Conservation (phyloP, 2,329 filamentous ascomycete species). For the Penicillium sclerotiorum region DNA sequence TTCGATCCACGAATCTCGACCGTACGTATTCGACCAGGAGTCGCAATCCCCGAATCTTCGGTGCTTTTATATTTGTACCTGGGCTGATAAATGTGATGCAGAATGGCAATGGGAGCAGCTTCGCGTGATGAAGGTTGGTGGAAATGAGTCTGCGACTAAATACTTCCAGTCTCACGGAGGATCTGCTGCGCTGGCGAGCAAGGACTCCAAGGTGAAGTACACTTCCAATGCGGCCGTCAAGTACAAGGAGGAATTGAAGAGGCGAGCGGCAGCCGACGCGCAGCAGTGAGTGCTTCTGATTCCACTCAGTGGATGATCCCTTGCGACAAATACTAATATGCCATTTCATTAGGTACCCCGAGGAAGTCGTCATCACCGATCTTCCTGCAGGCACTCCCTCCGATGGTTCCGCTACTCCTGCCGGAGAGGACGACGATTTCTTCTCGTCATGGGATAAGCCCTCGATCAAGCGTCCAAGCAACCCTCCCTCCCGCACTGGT, state of each 20-base stretch:
- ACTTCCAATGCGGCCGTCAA: constrained; percentile 89
- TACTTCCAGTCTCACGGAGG: constrained; percentile 98
- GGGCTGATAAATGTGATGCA: constrained; percentile 40
- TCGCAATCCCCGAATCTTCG: constrained; percentile 11
- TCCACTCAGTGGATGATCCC: background rate
- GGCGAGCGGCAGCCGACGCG: constrained; percentile 78
- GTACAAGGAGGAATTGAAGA: constrained; percentile 96
- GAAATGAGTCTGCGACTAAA: constrained; percentile 96
- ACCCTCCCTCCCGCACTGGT: constrained; percentile 84
- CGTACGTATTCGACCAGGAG: constrained; percentile 62
- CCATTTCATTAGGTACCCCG: constrained; percentile 70
- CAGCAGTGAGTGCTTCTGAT: constrained; percentile 67
- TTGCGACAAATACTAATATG: background rate
- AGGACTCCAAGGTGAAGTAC: constrained; percentile 96
- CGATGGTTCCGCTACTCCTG: constrained; percentile 73
- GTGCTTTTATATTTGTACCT: background rate
- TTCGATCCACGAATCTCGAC: constrained; percentile 96
- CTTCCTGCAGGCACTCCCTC: constrained; percentile 59
- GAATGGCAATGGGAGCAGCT: constrained; percentile 99
- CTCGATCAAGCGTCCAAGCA: constrained; percentile 92
- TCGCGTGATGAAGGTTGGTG: constrained; percentile 95
- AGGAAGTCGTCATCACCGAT: constrained; percentile 84
- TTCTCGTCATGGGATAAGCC: constrained; percentile 99
- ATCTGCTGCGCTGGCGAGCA: constrained; percentile 89
- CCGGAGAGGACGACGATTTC: constrained; percentile 89